phyloP scores from a whole-genome alignment of 345 rosid species.

The Corchorus olitorius region DNA sequence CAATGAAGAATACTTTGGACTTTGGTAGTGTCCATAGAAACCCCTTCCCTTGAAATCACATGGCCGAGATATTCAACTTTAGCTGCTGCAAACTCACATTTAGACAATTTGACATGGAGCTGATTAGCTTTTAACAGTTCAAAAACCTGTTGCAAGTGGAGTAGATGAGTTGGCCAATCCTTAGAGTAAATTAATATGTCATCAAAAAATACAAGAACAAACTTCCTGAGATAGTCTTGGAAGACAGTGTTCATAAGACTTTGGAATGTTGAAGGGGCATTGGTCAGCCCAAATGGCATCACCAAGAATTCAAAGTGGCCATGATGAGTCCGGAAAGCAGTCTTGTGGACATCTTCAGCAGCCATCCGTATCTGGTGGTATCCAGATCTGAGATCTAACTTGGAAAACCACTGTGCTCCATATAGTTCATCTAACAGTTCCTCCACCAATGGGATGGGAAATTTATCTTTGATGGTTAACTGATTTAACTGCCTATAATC shows the following conservation, averaged over 20 bases:
- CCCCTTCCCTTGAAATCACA: neutral
- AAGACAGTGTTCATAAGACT: neutral
- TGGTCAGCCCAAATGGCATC: neutral
- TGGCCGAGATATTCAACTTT: slow-evolving; percentile 2
- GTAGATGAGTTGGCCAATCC: neutral
- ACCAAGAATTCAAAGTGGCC: neutral
- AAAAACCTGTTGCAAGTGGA: neutral
- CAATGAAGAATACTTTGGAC: too few species aligned
- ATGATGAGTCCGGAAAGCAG: neutral
- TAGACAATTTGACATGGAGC: too few species aligned
- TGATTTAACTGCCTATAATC: too few species aligned
- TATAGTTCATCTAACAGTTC: too few species aligned
- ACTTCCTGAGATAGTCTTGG: neutral
- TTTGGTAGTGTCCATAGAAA: neutral
- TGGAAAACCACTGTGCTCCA: neutral
- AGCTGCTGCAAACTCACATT: neutral
- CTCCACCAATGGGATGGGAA: too few species aligned
- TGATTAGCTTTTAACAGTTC: neutral
- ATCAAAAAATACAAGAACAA: too few species aligned
- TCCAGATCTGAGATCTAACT: neutral
- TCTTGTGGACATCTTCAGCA: neutral
- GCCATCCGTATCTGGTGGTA: neutral
- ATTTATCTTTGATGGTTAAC: too few species aligned
- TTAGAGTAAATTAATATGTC: too few species aligned
- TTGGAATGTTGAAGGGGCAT: neutral